phyloP scores from a whole-genome alignment of 805 yeast genomes.

The Yamadazyma olivae region DNA sequence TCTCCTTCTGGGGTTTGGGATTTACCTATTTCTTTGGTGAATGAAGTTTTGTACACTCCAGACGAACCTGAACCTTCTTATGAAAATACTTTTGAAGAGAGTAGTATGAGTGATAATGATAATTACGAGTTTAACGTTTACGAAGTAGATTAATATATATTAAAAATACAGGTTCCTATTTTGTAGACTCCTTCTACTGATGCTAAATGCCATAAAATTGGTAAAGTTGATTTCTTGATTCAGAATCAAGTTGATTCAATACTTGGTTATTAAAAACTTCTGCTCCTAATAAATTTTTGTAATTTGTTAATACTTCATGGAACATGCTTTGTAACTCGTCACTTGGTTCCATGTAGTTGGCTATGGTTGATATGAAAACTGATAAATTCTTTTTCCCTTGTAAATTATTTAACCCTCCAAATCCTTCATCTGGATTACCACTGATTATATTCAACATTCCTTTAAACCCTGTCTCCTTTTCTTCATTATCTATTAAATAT shows the following conservation, averaged over 20 bases:
- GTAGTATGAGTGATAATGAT: neutral
- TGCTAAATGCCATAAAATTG: constrained; percentile 19
- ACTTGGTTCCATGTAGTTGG: constrained; percentile 50
- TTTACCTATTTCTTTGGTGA: constrained; percentile 68
- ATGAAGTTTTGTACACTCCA: constrained; percentile 55
- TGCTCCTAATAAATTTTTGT: constrained; percentile 46
- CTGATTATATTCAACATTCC: constrained; percentile 76
- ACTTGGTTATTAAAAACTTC: constrained; percentile 31
- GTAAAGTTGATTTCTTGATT: constrained; percentile 20
- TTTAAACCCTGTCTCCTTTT: constrained; percentile 80
- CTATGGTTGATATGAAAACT: constrained; percentile 58
- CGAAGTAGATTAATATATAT: neutral
- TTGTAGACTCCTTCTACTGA: too few species aligned
- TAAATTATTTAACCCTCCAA: constrained; percentile 45
- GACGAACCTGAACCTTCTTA: too few species aligned
- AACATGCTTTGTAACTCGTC: constrained; percentile 43
- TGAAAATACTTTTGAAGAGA: neutral
- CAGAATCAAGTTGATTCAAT: constrained; percentile 28
- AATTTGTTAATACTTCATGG: constrained; percentile 42
- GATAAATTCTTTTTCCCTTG: constrained; percentile 48
- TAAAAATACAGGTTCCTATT: too few species aligned
- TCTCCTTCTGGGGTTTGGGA: constrained; percentile 88
- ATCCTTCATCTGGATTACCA: constrained; percentile 59
- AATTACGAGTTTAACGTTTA: neutral
- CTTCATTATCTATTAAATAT: constrained; percentile 73